Percentiles rank a stretch among this genome's conserved stretches.
Conservation (phyloP, 2,329 filamentous ascomycete species). For the Fusarium euwallaceae region DNA sequence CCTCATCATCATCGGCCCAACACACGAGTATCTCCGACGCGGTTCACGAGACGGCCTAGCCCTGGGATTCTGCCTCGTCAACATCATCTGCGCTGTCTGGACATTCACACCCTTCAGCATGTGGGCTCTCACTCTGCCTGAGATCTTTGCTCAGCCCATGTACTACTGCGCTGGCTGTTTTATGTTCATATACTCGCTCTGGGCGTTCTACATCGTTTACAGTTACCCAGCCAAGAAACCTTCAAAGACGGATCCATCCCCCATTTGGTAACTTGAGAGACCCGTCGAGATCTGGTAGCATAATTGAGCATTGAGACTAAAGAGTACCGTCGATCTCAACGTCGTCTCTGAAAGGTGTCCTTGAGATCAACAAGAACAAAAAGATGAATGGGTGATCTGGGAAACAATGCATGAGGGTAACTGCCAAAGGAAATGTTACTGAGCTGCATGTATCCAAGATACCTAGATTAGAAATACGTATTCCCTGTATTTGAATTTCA, state of each 20-base stretch:
- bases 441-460: neutral
- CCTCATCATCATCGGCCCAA: conserved; percentile 9
- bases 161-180: conserved; percentile 4
- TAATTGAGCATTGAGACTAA: too few species aligned
- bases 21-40: conserved; percentile 5
- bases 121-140: neutral
- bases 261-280: neutral
- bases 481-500: neutral
- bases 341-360: neutral
- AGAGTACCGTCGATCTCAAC: neutral
- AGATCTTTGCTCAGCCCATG: neutral
- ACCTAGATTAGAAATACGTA: neutral
- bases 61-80: conserved; percentile 14
- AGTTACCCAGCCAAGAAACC: neutral
- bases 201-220: neutral
- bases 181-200: neutral
- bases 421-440: neutral
- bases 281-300: neutral
- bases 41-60: conserved; percentile 10
- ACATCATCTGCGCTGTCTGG: conserved; percentile 2
- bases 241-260: neutral
- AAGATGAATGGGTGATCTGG: neutral
- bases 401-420: neutral
- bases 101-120: conserved; percentile 24
- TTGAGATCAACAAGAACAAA: neutral